Evolutionary conservation across 2,329 filamentous ascomycete genomes (phyloP), one percentile per base, ranked within the genome.

Genomic region (Onygenales sp.): DNA sequence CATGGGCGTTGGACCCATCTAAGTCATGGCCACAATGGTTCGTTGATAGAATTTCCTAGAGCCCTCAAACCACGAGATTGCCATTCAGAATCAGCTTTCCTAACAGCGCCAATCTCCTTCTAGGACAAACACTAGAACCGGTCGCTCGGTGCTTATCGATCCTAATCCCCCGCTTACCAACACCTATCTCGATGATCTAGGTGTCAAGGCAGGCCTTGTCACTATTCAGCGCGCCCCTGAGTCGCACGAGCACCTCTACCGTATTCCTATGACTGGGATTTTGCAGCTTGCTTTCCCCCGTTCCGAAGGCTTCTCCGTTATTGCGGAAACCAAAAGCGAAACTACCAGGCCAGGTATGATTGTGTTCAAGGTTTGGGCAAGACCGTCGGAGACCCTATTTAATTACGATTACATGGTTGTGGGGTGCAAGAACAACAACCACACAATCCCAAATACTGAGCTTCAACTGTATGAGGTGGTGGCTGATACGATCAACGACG

Each of bases 71-170:
- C 37, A 6, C 37, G 37, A 11, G 14, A 40, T 11, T 14, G 3
- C 14, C 37, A 3, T 40, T 40, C 3, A 11, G 11, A 6, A 40
- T 40, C 11, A 11, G 4, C 37, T 40, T 40, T 40, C 14, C 37
- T 40, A 14, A 36, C 21, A 49, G 17, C 3, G 4, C 11, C 21
- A 4, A 4, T 45, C 43, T 39, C 17, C 32, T 17, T n/a, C n/a
- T 52, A 52, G 51, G 51, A 57, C 46, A n/a, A 57, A 58, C 45
- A 45, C 42, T 6, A 51, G 56, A 52, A 58, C 56, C n/a, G 56
- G 56, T 13, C 45, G 56, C 42, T 51, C 52, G 14, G 43, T 51
- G n/a, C 53, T 57, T 17, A 51, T 34, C 8, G 37, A 57, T 42
- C 56, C 56, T 6, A 51, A 53, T 34, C 55, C 57, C 42, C 55